Evolutionary conservation across 2,329 filamentous ascomycete genomes (phyloP).

Genomic region (Curvularia eragrostidis): DNA sequence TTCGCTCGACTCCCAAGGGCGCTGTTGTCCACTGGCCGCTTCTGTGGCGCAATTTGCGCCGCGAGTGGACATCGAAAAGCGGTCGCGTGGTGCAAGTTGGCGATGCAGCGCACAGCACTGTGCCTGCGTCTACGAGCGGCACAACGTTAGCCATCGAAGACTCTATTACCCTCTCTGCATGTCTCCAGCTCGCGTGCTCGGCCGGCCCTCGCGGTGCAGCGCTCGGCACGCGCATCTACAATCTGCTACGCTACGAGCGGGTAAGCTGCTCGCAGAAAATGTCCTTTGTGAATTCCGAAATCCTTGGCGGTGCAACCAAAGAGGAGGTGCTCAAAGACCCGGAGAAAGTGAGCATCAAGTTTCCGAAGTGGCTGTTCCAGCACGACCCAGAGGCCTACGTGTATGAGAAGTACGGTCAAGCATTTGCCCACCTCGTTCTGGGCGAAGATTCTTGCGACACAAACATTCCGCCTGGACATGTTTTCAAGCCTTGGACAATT

Average conservation of each 20-base stretch:
- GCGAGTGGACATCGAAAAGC: slow-evolving; percentile 52
- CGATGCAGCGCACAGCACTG: slow-evolving; percentile 59
- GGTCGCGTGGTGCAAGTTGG: slow-evolving; percentile 49
- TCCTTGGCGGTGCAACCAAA: too few relatives aligned
- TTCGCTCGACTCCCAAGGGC: slow-evolving; percentile 1
- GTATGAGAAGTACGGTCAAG: too few relatives aligned
- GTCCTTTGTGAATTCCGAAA: too few relatives aligned
- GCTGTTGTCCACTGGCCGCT: slow-evolving; percentile 59
- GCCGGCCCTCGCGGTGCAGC: neutral
- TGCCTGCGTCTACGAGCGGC: slow-evolving; percentile 59
- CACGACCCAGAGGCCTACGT: too few relatives aligned
- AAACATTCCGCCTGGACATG: too few relatives aligned
- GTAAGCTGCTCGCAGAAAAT: too few relatives aligned
- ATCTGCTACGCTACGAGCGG: neutral
- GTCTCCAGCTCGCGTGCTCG: neutral
- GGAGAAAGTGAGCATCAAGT: too few relatives aligned
- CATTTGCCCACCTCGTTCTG: too few relatives aligned
- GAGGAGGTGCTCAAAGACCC: too few relatives aligned
- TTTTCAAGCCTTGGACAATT: too few relatives aligned
- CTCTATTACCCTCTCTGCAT: neutral
- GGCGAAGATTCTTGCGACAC: too few relatives aligned
- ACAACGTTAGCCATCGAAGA: slow-evolving; percentile 21
- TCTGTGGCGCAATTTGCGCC: slow-evolving; percentile 57
- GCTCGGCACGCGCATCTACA: neutral
- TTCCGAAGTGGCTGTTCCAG: too few relatives aligned